Conservation (phyloP, 2,329 filamentous ascomycete genomes). For the Amylocarpus encephaloides region DNA sequence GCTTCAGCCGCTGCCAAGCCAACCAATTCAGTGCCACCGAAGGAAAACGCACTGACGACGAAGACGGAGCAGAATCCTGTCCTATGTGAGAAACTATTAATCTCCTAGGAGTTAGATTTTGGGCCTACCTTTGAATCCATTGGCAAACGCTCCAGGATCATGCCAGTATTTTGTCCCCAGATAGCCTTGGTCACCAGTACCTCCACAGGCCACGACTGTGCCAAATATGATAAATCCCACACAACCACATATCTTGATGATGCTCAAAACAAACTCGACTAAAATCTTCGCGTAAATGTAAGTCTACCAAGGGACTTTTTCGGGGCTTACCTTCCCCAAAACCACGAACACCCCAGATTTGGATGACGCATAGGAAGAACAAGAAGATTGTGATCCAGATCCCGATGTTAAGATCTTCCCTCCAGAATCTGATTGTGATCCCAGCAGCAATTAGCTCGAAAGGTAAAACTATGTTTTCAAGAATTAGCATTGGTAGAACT, state of each 20-base stretch:
- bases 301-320: conserved; percentile 29
- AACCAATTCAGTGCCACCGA: conserved; percentile 56
- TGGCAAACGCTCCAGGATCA: conserved; percentile 46
- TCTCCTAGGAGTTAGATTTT: too few species aligned
- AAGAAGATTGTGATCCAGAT: conserved; percentile 53
- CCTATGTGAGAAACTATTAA: too few species aligned
- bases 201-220: conserved; percentile 52
- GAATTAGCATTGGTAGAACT: not conserved
- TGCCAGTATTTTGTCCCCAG: conserved; percentile 55
- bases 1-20: conserved; percentile 55
- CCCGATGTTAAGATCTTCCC: conserved; percentile 40
- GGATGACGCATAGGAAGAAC: conserved; percentile 43
- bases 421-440: conserved; percentile 50
- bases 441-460: conserved; percentile 50
- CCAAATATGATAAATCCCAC: conserved; percentile 58
- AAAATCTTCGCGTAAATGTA: conserved; percentile 42
- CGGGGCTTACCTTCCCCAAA: conserved; percentile 54
- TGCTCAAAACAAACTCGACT: conserved; percentile 49
- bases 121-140: conserved; percentile 51
- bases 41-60: conserved; percentile 57
- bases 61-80: conserved; percentile 50
- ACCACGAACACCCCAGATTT: conserved; percentile 51
- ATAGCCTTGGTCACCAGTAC: conserved; percentile 44
- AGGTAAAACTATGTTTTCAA: conserved; percentile 34
- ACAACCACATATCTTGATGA: conserved; percentile 53